Evolutionary conservation across 1,284 basidiomycete species (phyloP), one percentile per base, ranked within the genome.

Genomic region (Heterobasidion occidentale): DNA sequence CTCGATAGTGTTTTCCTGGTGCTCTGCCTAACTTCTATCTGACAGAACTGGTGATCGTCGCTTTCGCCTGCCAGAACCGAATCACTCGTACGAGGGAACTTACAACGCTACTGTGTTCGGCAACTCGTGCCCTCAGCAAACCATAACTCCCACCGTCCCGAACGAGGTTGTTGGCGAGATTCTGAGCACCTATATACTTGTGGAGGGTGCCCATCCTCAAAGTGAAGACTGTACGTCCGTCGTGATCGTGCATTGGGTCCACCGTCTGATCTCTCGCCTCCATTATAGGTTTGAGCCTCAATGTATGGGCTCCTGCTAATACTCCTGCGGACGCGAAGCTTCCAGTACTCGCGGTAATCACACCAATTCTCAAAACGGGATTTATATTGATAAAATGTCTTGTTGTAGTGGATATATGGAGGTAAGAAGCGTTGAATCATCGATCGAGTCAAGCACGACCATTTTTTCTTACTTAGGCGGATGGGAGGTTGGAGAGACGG

Each of bases 261-360:
- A 9, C 7, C 36, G 45, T 50, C 27, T 46, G 38, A 14, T 15
- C 42, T 6, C 20, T 44, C 11, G 8, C 27, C 27, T 27, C n/a
- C n/a, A 65, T 65, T 36, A 60, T 66, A 78, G 83, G 84, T 63
- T 67, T 86, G 44, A 77, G 74, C 1, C 63, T 86, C 60, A 86
- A 86, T 62, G 75, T 87, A 6, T 70, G 79, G 54, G 76, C 72
- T 36, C 78, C 83, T 3, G 65, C 72, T 1, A 68, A 65, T n/a
- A 68, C 73, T 1, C 69, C 66, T 1, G 49, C 72, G 1, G 61
- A 60, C 0, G 72, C 74, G 0, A 76, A 77, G 42, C 67, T 84
- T 20, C 84, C 84, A 0, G 80, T 87, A 4, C 70, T 83, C 14
- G 73, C 77, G 36, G 81, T 83, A 62, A 59, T 48, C 53, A 14